Conservation (phyloP, 2,329 filamentous ascomycete genomes). For the Pestalotiopsis sp. region DNA sequence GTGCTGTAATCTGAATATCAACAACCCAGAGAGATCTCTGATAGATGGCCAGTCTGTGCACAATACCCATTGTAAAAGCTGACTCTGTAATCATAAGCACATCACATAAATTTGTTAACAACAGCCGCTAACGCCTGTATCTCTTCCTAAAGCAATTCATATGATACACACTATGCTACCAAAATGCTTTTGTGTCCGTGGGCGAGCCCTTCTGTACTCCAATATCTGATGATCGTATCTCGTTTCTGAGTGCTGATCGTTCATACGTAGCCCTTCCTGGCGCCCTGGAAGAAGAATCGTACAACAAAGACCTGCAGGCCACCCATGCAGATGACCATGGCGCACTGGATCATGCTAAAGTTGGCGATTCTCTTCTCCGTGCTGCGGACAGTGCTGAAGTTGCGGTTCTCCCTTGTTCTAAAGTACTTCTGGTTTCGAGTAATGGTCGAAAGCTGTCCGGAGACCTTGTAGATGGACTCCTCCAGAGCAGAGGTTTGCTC, state of each 20-base stretch:
- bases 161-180: neutral
- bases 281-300: constrained; percentile 95
- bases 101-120: neutral
- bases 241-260: constrained; percentile 17
- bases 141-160: neutral
- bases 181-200: neutral
- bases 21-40: neutral
- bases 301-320: constrained; percentile 96
- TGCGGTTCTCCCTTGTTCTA: constrained; percentile 96
- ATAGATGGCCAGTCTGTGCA: neutral
- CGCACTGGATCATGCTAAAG: constrained; percentile 91
- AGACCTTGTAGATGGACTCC: constrained; percentile 94
- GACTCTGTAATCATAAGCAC: neutral
- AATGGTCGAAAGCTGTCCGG: constrained; percentile 89
- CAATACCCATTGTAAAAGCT: neutral
- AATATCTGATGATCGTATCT: neutral
- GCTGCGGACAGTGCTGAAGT: constrained; percentile 96
- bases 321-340: constrained; percentile 93
- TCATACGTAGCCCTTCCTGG: constrained; percentile 71
- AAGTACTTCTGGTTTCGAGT: constrained; percentile 99
- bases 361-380: constrained; percentile 97
- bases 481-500: constrained; percentile 90
- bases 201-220: neutral
- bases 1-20: neutral
- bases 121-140: neutral